Conservation (phyloP, 1,284 basidiomycete genomes). For the Ganoderma sinense region DNA sequence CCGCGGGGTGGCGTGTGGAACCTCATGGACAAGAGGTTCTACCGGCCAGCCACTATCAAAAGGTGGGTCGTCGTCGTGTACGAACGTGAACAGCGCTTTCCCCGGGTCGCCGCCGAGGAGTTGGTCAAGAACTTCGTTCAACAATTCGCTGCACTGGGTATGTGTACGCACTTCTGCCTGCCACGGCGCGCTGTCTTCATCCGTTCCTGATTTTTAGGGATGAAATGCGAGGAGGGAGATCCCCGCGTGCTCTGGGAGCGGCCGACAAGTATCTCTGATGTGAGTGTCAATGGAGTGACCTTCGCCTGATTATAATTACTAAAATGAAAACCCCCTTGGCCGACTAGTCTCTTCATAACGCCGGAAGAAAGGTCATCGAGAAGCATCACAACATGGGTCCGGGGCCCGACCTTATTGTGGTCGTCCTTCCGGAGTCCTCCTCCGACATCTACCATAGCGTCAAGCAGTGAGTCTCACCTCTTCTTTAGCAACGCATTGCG, state of each 20-base stretch:
- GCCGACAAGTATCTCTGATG: slow-evolving; percentile 55
- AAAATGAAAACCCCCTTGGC: not conserved
- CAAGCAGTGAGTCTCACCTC: slow-evolving; percentile 65
- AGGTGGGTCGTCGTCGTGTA: slow-evolving; percentile 71
- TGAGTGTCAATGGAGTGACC: slow-evolving; percentile 32
- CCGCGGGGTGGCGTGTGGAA: slow-evolving; percentile 75
- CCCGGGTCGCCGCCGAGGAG: slow-evolving; percentile 48
- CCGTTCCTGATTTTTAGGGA: slow-evolving; percentile 53
- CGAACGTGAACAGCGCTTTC: slow-evolving; percentile 64
- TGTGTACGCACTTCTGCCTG: slow-evolving; percentile 34
- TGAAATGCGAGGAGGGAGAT: slow-evolving; percentile 49
- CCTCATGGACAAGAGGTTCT: slow-evolving; percentile 75
- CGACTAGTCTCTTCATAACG: not conserved
- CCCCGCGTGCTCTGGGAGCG: slow-evolving; percentile 58
- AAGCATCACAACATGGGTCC: slow-evolving; percentile 38
- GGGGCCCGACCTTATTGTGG: slow-evolving; percentile 66
- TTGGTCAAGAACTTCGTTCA: slow-evolving; percentile 57
- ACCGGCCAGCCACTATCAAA: slow-evolving; percentile 53
- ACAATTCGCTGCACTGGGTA: slow-evolving; percentile 63
- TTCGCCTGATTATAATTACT: not conserved
- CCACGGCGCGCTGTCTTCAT: not conserved
- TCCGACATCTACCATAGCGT: slow-evolving; percentile 78
- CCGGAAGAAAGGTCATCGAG: slow-evolving; percentile 50
- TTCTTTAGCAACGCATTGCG: not conserved
- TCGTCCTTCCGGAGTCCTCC: slow-evolving; percentile 75